These are phyloP conservation scores for Tillandsia fasciculata DNA, from an alignment of 176 grass and related monocot species.

Conservation along the genomic window DNA sequence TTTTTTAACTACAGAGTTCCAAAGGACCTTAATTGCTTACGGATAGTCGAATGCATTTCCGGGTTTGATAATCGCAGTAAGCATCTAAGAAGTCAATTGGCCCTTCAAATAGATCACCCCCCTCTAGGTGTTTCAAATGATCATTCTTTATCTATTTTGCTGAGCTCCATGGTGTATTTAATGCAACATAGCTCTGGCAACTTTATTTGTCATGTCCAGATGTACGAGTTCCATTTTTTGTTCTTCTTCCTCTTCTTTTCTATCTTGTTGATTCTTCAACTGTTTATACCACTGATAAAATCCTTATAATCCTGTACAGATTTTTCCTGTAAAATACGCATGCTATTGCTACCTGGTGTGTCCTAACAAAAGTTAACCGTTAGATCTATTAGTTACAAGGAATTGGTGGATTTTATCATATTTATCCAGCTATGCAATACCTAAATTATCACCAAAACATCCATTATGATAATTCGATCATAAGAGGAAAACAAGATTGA, in stretches of 20 bases:
- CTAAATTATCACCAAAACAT: not conserved
- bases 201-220: not conserved
- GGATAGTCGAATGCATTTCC: slow-evolving; percentile 59
- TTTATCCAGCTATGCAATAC: not conserved
- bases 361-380: not conserved
- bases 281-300: not conserved
- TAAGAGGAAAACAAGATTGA: not conserved
- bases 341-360: not conserved
- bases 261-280: not conserved
- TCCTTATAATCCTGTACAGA: too few relatives aligned
- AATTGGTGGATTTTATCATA: not conserved
- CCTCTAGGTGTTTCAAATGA: not conserved
- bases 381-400: not conserved
- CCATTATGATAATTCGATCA: not conserved
- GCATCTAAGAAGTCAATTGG: slow-evolving; percentile 59
- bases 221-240: not conserved
- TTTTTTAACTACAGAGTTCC: slow-evolving; percentile 36
- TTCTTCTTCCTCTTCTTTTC: not conserved
- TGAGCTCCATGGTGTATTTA: not conserved
- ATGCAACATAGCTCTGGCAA: too few relatives aligned
- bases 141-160: not conserved
- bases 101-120: slow-evolving; percentile 76
- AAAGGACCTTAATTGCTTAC: slow-evolving; percentile 75
- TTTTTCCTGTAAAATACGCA: not conserved
- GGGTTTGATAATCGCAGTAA: slow-evolving; percentile 41